Base-by-base conservation (phyloP, 2,329 filamentous ascomycete genomes). In the Dryadomyces quercivorus region DNA sequence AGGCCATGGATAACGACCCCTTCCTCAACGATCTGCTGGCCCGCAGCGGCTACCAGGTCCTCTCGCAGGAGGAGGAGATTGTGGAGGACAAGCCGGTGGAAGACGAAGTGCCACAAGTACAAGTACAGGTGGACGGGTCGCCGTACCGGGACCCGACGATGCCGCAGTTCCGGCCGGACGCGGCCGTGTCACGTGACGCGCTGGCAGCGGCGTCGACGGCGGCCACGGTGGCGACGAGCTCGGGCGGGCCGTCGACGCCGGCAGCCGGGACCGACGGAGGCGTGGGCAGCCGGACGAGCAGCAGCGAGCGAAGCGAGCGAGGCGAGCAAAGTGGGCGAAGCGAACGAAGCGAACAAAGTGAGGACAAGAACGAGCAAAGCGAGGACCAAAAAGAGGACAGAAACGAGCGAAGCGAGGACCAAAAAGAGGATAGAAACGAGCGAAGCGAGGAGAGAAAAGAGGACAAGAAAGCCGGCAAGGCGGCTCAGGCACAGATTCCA, bases 121-220 rank as follows among this genome's bases (percentile, higher is more conserved):
- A 40, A 2, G 47, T n/a, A 6, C 40, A 46, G 40, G 61, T 40
- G 18, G 61, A 61, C 36, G 22, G 57, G 10, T 42, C 58, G 2
- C 61, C 21, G 38, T 64, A 70, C 44, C 69, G 71, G 8, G 84
- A 88, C 60, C 80, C 80, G 8, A 86, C 83, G 0, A 72, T 86
- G 65, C 84, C 84, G 9, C 84, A 87, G 61, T 85, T 85, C 63
- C 75, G 80, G 6, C 83, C 82, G n/a, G 78, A 84, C 59, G 72
- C 67, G 36, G 57, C 10, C 15, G 36, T 40, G 36, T 40, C 36
- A 40, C 36, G 36, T 40, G 38, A 49, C 42, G 45, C 36, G 12
- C 58, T 53, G 1, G 49, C 46, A 3, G 51, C 21, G 5, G 49
- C 31, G 21, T 54, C 55, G 36, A 55, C 56, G 40, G 52, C 53